Percentiles rank a stretch among this genome's conserved stretches.
Evolutionary conservation across 768 basidiomycete species (phyloP).

Genomic region (Calvatia gigantea): DNA sequence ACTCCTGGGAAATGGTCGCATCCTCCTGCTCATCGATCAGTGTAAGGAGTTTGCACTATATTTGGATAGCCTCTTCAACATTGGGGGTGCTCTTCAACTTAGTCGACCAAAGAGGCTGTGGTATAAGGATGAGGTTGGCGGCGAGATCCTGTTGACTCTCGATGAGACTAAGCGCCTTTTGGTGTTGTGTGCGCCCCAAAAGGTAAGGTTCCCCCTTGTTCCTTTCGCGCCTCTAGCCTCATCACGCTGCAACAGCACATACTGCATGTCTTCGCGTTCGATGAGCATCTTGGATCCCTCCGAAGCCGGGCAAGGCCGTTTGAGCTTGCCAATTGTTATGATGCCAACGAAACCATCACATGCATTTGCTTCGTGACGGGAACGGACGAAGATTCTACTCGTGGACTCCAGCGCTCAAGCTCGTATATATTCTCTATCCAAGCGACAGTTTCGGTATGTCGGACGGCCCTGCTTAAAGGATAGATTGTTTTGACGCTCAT

Average conservation of each 20-base stretch:
- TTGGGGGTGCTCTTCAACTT: constrained; percentile 28
- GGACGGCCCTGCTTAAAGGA: not conserved
- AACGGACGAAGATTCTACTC: constrained; percentile 48
- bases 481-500: not conserved
- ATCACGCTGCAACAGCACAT: constrained; percentile 22
- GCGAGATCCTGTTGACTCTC: constrained; percentile 40
- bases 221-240: not conserved
- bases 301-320: constrained; percentile 38
- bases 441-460: constrained; percentile 49
- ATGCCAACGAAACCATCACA: constrained; percentile 9
- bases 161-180: constrained; percentile 51
- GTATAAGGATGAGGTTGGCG: constrained; percentile 43
- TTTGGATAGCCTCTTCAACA: constrained; percentile 27
- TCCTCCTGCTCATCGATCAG: constrained; percentile 38
- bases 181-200: constrained; percentile 38
- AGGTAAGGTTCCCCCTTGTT: constrained; percentile 25
- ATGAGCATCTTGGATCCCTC: constrained; percentile 39
- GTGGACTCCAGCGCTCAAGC: constrained; percentile 41
- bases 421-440: constrained; percentile 53
- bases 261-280: constrained; percentile 45
- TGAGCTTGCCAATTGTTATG: constrained; percentile 43
- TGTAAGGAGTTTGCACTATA: constrained; percentile 33
- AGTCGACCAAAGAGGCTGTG: constrained; percentile 26
- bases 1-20: constrained; percentile 35
- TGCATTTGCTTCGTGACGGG: constrained; percentile 43